Base-by-base conservation (phyloP, 2,329 filamentous ascomycete species). In the Penicillium sp. region DNA sequence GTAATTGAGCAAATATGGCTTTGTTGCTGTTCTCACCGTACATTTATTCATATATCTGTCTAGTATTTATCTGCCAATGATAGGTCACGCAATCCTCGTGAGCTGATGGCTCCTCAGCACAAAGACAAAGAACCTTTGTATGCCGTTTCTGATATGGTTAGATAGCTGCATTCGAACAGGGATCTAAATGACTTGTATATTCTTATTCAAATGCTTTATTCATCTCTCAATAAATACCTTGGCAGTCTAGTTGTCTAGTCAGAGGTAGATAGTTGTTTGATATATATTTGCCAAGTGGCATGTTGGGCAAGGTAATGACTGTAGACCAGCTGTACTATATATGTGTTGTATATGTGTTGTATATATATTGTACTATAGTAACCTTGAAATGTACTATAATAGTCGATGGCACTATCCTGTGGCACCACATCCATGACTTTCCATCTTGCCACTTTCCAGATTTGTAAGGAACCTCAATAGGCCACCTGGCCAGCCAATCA, bases 401-500 rank as follows among this genome's bases (percentile, higher is more conserved):
- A 35, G 13, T 35, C 17, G 13, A 21, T 39, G 36, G 36, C 4
- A 39, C 36, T 39, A 21, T 39, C 10, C 36, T 39, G 9, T 39
- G 36, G 42, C 41, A 53, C 42, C 21, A 53, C 15, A 15, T 23
- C 47, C 49, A 23, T 41, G 1, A 9, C 4, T 5, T 36, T 25
- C 25, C 36, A 42, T 49, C 52, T 54, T 21, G 31, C 52, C 43
- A 54, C 53, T 49, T 49, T n/a, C 19, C 19, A 41, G 19, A 27
- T 49, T 6, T 27, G 48, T 49, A 23, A 23, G 17, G 29, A 33
- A 38, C n/a, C 38, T 23, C 21, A 42, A 44, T 15, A 12, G 15
- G 31, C 31, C 29, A 31, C 3, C 5, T 33, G 31, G 4, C 4
- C 21, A 31, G n/a, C 54, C 55, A 57, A 57, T 57, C 55, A 57